Base-by-base conservation (phyloP, 2,329 filamentous ascomycete genomes). In the Davidsoniella virescens region DNA sequence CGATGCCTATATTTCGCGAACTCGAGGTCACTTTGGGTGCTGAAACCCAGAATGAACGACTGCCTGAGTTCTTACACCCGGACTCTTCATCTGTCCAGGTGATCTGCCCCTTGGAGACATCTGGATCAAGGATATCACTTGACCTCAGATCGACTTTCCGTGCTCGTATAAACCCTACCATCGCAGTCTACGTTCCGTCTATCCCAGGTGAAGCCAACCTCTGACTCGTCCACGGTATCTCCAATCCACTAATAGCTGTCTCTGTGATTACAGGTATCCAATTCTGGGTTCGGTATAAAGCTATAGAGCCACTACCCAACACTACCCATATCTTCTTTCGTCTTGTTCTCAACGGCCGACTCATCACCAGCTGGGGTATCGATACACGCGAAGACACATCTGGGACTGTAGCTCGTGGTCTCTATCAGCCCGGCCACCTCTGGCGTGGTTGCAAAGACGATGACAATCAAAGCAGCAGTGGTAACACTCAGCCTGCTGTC, bases 181-280 rank as follows among this genome's bases (percentile, higher is more conserved):
- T 71, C 18, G 73, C 75, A 1, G 73, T 78, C 33, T 78, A 78
- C 55, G 67, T 78, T 10, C 72, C 75, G 2, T 76, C 74, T 0
- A 57, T 67, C 3, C 67, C 73, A 59, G 73, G 74, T 75, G 59
- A 51, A 23, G 20, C 20, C 20, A 23, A 5, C 20, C 20, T 23
- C 20, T 23, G 20, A 23, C 20, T 20, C 36, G 4, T 2, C 25
- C 14, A 8, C 5, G 5, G 12, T 45, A 12, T 33, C 29, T 33
- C 29, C 29, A 6, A 8, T 33, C 29, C n/a, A 18, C 43, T 40
- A 18, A 47, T 33, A 3, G 20, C 20, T 17, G 17, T 17, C 5
- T 23, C 6, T 25, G 7, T n/a, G 3, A 10, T 5, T 5, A 4
- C 45, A 76, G 73, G 69, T 2, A 64, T 67, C 12, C 69, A 67